Conservation (phyloP, 139 green algal genomes). For the Bryopsis sp. region DNA sequence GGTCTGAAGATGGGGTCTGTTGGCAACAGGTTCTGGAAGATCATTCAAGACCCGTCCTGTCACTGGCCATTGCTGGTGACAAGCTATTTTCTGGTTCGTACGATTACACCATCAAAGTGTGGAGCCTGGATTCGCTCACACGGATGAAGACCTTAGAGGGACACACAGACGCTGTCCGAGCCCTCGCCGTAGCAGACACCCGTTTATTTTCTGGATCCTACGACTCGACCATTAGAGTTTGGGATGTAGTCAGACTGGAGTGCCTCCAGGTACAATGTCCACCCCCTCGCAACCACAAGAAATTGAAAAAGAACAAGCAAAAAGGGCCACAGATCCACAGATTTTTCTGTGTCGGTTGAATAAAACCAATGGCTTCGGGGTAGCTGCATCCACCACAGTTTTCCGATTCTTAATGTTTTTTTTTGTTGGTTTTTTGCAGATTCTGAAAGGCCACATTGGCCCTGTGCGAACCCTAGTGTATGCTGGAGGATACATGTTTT, state of each 20-base stretch:
- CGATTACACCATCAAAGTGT: conserved; percentile 89
- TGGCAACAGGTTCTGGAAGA: conserved; percentile 91
- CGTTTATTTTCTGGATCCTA: conserved; percentile 69
- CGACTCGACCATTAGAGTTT: conserved; percentile 70
- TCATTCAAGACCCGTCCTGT: conserved; percentile 82
- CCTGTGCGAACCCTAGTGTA: conserved; percentile 77
- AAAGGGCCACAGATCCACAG: not conserved
- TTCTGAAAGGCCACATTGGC: conserved; percentile 68
- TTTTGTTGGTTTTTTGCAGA: conserved; percentile 11
- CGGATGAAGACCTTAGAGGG: conserved; percentile 66
- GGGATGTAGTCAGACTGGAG: conserved; percentile 64
- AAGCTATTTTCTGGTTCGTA: conserved; percentile 84
- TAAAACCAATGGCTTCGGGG: too few relatives aligned
- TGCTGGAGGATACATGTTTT: conserved; percentile 64
- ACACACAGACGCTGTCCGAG: conserved; percentile 82
- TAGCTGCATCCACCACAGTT: too few relatives aligned
- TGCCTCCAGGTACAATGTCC: conserved; percentile 54
- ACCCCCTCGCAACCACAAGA: not conserved
- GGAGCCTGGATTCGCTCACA: conserved; percentile 61
- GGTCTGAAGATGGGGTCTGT: too few relatives aligned
- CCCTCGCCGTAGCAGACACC: conserved; percentile 52
- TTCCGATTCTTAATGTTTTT: too few relatives aligned
- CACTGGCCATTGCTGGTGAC: conserved; percentile 61
- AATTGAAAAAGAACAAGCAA: not conserved
- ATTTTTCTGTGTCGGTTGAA: too few relatives aligned